Conservation (phyloP, 164 flowering plant genomes). For the Liriodendron chinense region DNA sequence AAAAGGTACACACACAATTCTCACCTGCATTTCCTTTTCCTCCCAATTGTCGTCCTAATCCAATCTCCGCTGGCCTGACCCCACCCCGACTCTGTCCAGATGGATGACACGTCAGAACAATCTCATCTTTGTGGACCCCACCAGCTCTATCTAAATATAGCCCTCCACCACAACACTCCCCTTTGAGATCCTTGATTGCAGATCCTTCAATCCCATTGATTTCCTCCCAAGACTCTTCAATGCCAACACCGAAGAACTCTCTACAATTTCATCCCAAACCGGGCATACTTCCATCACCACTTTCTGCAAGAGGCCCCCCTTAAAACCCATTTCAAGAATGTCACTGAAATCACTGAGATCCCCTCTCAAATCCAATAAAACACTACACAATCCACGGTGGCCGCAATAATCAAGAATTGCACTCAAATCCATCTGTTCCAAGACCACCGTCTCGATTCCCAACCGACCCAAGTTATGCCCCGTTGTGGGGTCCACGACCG, state of each 20-base stretch:
- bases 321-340: slow-evolving; percentile 47
- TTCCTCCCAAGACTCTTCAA: slow-evolving; percentile 13
- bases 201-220: slow-evolving; percentile 28
- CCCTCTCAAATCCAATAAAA: slow-evolving; percentile 65
- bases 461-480: slow-evolving; percentile 14
- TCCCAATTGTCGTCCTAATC: neutral
- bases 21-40: neutral
- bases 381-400: slow-evolving; percentile 55
- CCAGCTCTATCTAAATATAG: slow-evolving; percentile 33
- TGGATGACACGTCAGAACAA: neutral
- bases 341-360: slow-evolving; percentile 33
- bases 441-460: slow-evolving; percentile 60
- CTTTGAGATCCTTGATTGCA: slow-evolving; percentile 31
- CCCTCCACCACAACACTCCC: slow-evolving; percentile 61
- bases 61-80: no score
- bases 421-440: slow-evolving; percentile 43
- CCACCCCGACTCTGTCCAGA: no score
- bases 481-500: slow-evolving; percentile 24
- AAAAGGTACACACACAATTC: no score
- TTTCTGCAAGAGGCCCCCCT: slow-evolving; percentile 58
- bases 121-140: neutral
- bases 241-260: slow-evolving; percentile 1
- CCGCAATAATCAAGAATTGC: slow-evolving; percentile 58
- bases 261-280: slow-evolving; percentile 36
- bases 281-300: slow-evolving; percentile 68